Evolutionary conservation across 2,329 filamentous ascomycete species (phyloP).

Genomic region (Pyrenophora teres): DNA sequence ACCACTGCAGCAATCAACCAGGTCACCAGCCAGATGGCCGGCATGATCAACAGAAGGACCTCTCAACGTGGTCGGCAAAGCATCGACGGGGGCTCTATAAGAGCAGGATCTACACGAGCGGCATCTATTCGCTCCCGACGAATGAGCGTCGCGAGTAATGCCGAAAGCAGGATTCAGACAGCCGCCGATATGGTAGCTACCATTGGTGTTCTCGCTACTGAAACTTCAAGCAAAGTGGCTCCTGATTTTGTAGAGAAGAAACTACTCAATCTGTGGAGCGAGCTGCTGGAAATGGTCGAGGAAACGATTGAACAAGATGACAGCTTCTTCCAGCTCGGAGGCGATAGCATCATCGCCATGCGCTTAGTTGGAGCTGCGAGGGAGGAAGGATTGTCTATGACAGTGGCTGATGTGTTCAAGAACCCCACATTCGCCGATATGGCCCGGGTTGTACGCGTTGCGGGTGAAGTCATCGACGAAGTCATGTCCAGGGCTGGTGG

Average conservation of each 20-base stretch:
- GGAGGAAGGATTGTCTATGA: conserved; percentile 42
- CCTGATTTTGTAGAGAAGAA: conserved; percentile 44
- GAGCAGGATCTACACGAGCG: conserved; percentile 6
- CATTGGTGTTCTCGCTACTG: conserved; percentile 37
- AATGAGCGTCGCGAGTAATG: conserved; percentile 36
- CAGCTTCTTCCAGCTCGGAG: conserved; percentile 42
- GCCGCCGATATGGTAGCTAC: conserved; percentile 43
- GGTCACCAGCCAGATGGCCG: conserved; percentile 39
- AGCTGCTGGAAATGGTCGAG: conserved; percentile 41
- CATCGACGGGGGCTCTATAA: conserved; percentile 28
- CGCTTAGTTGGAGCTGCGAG: conserved; percentile 40
- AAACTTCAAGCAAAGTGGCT: conserved; percentile 32
- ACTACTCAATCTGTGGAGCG: conserved; percentile 37
- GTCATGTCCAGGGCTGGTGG: conserved; percentile 41
- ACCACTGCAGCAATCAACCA: conserved; percentile 29
- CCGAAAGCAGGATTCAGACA: conserved; percentile 37
- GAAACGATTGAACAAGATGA: conserved; percentile 40
- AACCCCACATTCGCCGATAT: conserved; percentile 43
- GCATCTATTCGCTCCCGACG: conserved; percentile 31
- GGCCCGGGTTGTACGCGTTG: conserved; percentile 41
- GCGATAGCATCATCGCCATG: conserved; percentile 44
- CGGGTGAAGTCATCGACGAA: conserved; percentile 43
- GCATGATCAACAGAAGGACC: conserved; percentile 32
- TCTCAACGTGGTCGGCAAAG: conserved; percentile 33
- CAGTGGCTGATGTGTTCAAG: conserved; percentile 43